phyloP scores from a whole-genome alignment of 345 rosid species.

The Ceriops zippeliana region DNA sequence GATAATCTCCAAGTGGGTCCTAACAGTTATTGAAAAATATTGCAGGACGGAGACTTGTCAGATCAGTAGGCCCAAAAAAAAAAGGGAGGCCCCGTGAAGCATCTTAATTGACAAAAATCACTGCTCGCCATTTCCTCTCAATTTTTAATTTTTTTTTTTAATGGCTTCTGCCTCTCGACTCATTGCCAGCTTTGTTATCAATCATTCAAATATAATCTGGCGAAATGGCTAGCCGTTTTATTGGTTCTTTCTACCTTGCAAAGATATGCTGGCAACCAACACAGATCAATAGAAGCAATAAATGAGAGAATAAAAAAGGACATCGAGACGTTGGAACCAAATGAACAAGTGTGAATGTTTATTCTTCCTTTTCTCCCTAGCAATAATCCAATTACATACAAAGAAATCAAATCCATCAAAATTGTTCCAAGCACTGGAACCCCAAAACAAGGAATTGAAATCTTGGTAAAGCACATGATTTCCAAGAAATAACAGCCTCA shows the following conservation, averaged over 20 bases:
- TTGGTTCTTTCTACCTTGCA: too few relatives aligned
- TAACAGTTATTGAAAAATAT: neutral
- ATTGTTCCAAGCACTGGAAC: slow-evolving; percentile 5
- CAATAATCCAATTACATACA: slow-evolving; percentile 3
- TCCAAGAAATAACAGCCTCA: neutral
- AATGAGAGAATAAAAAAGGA: too few relatives aligned
- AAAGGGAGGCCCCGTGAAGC: slow-evolving; percentile 9
- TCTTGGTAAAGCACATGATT: neutral
- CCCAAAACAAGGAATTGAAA: neutral
- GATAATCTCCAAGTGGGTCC: neutral
- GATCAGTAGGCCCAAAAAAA: neutral
- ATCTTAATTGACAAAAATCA: too few relatives aligned
- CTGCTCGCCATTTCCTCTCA: neutral
- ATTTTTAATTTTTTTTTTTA: neutral
- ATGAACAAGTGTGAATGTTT: neutral
- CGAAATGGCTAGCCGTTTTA: too few relatives aligned
- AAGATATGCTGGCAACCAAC: too few relatives aligned
- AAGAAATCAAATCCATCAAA: slow-evolving; percentile 1
- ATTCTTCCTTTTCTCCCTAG: neutral
- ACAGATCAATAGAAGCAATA: too few relatives aligned
- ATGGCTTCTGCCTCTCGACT: neutral
- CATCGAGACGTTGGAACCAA: neutral
- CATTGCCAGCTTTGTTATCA: neutral
- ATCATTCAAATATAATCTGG: neutral
- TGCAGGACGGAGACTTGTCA: neutral